Percentiles rank a stretch among this genome's conserved stretches.
Conservation (phyloP, 2,329 filamentous ascomycete species). For the Lecanicillium sp. region DNA sequence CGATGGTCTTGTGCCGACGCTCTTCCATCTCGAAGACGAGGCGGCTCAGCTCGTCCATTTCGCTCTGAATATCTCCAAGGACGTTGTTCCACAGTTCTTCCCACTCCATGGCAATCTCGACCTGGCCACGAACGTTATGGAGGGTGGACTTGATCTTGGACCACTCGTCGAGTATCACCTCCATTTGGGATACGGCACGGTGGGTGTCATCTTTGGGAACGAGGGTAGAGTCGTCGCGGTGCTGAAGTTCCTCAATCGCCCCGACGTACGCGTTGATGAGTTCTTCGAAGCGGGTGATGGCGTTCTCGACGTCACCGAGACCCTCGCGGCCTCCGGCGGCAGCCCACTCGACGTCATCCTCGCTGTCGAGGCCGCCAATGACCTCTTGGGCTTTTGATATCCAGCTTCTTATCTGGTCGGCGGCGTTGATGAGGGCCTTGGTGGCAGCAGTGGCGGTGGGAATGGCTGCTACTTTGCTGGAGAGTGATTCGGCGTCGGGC, state of each 20-base stretch:
- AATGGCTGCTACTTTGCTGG: slow-evolving; percentile 77
- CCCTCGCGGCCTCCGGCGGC: slow-evolving; percentile 79
- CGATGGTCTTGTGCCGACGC: slow-evolving; percentile 73
- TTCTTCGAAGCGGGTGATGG: slow-evolving; percentile 78
- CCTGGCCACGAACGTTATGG: slow-evolving; percentile 76
- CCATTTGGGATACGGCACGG: slow-evolving; percentile 80
- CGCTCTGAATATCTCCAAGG: slow-evolving; percentile 84
- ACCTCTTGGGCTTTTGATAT: slow-evolving; percentile 89
- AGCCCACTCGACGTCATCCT: slow-evolving; percentile 97
- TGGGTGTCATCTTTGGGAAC: slow-evolving; percentile 68
- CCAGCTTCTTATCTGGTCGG: slow-evolving; percentile 90
- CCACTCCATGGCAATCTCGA: slow-evolving; percentile 98
- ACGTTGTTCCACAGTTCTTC: slow-evolving; percentile 95
- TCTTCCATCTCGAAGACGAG: slow-evolving; percentile 98
- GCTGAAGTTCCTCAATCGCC: slow-evolving; percentile 88
- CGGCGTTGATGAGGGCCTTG: slow-evolving; percentile 75
- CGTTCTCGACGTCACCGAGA: slow-evolving; percentile 63
- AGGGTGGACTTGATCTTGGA: slow-evolving; percentile 71
- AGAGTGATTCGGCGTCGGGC: slow-evolving; percentile 77
- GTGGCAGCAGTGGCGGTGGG: slow-evolving; percentile 79
- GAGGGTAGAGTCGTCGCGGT: slow-evolving; percentile 65
- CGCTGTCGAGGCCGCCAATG: slow-evolving; percentile 80
- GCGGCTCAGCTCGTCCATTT: slow-evolving; percentile 71
- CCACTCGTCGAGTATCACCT: slow-evolving; percentile 80
- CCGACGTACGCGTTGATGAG: slow-evolving; percentile 88